Percentiles rank a stretch among this genome's conserved stretches.
Evolutionary conservation across 192 early-diverging fungal species (phyloP).

Genomic region (Thamnidium elegans): DNA sequence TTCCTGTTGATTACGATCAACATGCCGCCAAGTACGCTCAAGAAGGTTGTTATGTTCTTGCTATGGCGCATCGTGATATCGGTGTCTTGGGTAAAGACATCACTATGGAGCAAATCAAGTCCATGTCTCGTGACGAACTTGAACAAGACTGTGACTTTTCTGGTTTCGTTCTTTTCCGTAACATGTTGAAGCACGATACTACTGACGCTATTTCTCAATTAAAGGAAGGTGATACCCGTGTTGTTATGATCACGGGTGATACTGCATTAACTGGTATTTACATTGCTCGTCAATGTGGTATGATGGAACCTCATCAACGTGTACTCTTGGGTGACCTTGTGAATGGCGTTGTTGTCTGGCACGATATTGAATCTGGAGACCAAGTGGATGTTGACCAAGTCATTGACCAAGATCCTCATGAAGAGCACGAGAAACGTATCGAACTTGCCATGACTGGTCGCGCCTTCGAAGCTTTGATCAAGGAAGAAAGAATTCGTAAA

Average conservation of each 20-base stretch:
- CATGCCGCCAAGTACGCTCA: constrained; percentile 59
- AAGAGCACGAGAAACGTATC: constrained; percentile 27
- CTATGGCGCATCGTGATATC: constrained; percentile 63
- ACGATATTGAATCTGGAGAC: constrained; percentile 54
- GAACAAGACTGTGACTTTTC: constrained; percentile 54
- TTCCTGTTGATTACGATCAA: constrained; percentile 58
- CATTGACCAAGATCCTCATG: constrained; percentile 18
- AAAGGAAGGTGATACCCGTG: constrained; percentile 62
- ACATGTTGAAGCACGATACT: constrained; percentile 75
- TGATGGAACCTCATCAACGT: constrained; percentile 51
- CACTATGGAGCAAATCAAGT: constrained; percentile 33
- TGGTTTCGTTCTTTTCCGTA: constrained; percentile 74
- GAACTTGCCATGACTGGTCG: constrained; percentile 74
- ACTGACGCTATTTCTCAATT: constrained; percentile 63
- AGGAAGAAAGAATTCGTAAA: constrained; percentile 40
- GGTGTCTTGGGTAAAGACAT: constrained; percentile 44
- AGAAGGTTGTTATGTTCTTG: constrained; percentile 80
- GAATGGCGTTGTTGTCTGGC: constrained; percentile 46
- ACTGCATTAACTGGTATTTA: constrained; percentile 71
- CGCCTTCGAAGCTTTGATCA: constrained; percentile 58
- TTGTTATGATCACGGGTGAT: constrained; percentile 89
- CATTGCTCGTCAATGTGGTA: constrained; percentile 65
- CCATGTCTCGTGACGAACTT: constrained; percentile 56
- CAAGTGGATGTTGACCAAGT: constrained; percentile 39
- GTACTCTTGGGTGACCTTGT: constrained; percentile 56